phyloP scores from a whole-genome alignment of 768 basidiomycete species.

The Daedaleopsis sinensis region DNA sequence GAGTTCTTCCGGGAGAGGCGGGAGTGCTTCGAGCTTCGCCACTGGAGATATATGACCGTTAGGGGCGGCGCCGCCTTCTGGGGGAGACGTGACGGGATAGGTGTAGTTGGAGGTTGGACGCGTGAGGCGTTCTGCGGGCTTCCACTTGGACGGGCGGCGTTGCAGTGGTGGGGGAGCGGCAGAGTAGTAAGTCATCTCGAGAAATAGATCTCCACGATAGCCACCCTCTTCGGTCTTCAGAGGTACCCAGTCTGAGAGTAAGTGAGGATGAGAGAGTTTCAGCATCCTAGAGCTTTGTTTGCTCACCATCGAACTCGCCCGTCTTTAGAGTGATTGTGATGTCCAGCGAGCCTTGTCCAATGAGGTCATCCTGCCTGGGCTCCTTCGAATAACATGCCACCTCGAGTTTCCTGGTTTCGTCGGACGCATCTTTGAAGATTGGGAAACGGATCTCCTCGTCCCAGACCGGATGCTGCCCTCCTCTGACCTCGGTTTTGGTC shows the following conservation, averaged over 20 bases:
- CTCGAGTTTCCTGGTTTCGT: conserved; percentile 64
- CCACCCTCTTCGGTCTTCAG: conserved; percentile 57
- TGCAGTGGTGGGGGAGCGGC: conserved; percentile 51
- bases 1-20: conserved; percentile 41
- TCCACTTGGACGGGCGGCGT: conserved; percentile 36
- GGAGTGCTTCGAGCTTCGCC: conserved; percentile 37
- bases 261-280: background rate
- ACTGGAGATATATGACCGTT: conserved; percentile 4
- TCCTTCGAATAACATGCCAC: conserved; percentile 85
- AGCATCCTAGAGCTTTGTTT: background rate
- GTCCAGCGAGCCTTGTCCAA: conserved; percentile 78
- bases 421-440: conserved; percentile 56
- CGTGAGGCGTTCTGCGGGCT: conserved; percentile 29
- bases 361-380: conserved; percentile 65
- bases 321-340: conserved; percentile 78
- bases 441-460: conserved; percentile 83
- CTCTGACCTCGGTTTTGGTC: conserved; percentile 77
- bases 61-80: background rate
- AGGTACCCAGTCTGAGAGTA: conserved; percentile 63
- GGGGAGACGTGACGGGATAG: background rate
- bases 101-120: conserved; percentile 11
- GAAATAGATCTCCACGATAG: conserved; percentile 81
- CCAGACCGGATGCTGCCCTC: conserved; percentile 94
- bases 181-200: conserved; percentile 93
- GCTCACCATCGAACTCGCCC: conserved; percentile 91